phyloP scores from a whole-genome alignment of 129 eudicot genomes.

The Chrysanthemum lavandulifolium region DNA sequence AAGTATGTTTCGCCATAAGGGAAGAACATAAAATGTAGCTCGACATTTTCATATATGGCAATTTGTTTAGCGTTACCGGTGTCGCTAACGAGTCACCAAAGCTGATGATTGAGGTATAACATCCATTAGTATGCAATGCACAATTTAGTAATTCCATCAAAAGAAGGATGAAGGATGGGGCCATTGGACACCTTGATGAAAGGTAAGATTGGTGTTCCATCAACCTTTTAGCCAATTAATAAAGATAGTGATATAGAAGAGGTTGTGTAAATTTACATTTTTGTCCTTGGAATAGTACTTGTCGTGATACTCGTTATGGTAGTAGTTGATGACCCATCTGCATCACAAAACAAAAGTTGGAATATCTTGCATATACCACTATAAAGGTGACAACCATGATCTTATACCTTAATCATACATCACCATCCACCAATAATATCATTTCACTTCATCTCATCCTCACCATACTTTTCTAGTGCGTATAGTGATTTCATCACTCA shows the following conservation, averaged over 20 bases:
- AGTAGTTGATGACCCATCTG: background rate
- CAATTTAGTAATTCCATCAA: background rate
- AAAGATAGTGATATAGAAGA: background rate
- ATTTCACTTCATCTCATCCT: no score
- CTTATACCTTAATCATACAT: no score
- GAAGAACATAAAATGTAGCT: constrained; percentile 5
- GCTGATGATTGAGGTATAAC: constrained; percentile 42
- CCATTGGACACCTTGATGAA: background rate
- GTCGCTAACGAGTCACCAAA: constrained; percentile 54
- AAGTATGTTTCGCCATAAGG: constrained; percentile 54
- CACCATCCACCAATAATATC: no score
- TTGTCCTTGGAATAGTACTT: background rate
- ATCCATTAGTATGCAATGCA: constrained; percentile 5
- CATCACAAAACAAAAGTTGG: background rate
- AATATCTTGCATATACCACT: background rate
- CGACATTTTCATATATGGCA: background rate
- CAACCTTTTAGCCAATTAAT: background rate
- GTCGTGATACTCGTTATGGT: background rate
- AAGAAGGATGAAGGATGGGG: background rate
- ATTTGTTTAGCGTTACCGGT: constrained; percentile 36
- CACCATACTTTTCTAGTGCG: no score
- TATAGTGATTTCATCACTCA: no score
- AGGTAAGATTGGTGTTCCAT: background rate
- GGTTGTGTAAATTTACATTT: background rate
- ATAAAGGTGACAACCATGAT: no score